Evolutionary conservation across 345 rosid genomes (phyloP), one percentile per base, ranked within the genome.

Genomic region (Aethionema arabicum): DNA sequence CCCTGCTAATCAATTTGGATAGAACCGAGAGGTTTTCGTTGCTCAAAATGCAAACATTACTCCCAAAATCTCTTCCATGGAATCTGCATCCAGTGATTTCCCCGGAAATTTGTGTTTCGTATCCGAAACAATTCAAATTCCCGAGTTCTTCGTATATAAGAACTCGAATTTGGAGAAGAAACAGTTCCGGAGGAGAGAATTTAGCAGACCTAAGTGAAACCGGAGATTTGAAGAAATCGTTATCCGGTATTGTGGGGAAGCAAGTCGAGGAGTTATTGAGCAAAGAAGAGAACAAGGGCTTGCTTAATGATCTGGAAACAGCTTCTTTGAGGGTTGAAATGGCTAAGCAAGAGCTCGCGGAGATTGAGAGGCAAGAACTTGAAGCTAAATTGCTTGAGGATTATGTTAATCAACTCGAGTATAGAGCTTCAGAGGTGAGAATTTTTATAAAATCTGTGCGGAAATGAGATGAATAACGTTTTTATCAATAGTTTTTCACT

Each of bases 281-380:
- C 74, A 77, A 79, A 61, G 82, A 86, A 66, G 98, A 86, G 77
- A 92, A 92, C 76, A 82, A 68, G 64, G 78, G 0, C 3, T 73
- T 92, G 80, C 82, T 89, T 39, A 91, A 85, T 58, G 98, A 86
- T 58, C 72, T 89, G 68, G 89, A 82, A 56, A 77, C 68, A 60
- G 96, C 96, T 11, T 82, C 93, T 11, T 43, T 48, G 71, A 82
- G 96, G 49, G 96, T 92, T 33, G 93, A 92, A 35, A 68, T 52
- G 56, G 98, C 98, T 16, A 82, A 70, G 78, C 69, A 67, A 65
- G 81, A 80, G 60, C 87, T 92, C 31, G 82, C 74, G 6, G 93
- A 88, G 78, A 88, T 92, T 53, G 83, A 83, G 80, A 79, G 79
- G 53, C 89, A 82, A 74, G 86, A 85, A 41, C 59, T 79, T 48